phyloP scores from a whole-genome alignment of 345 rosid species.

The Balakata baccata region DNA sequence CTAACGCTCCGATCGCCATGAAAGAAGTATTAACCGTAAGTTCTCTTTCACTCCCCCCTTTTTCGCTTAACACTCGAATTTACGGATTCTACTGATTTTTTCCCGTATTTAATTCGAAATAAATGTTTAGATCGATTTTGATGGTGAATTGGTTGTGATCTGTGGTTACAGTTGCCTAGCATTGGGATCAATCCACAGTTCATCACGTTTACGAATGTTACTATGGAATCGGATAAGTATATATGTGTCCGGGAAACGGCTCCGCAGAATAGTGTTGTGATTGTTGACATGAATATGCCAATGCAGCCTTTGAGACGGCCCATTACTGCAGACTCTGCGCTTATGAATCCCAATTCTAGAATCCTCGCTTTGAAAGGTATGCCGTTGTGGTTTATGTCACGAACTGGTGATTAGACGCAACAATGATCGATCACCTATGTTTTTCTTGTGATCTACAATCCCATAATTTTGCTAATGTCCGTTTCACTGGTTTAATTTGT shows the following conservation, averaged over 20 bases:
- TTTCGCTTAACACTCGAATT: neutral
- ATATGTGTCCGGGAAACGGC: conserved; percentile 86
- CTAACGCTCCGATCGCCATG: conserved; percentile 90
- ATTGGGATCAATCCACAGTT: conserved; percentile 73
- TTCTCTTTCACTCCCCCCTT: too few species aligned
- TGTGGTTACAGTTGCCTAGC: conserved; percentile 59
- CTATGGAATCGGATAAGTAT: conserved; percentile 85
- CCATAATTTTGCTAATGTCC: neutral
- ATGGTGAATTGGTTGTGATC: conserved; percentile 11
- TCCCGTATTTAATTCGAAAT: conserved; percentile 14
- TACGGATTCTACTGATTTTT: neutral
- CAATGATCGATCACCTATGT: neutral
- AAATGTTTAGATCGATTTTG: neutral
- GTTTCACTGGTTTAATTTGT: too few species aligned
- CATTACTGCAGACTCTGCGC: conserved; percentile 83
- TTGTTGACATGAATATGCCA: conserved; percentile 80
- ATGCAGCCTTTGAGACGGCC: conserved; percentile 79
- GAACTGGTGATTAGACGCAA: neutral
- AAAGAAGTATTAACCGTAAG: conserved; percentile 79
- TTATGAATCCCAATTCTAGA: conserved; percentile 81
- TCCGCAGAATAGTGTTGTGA: conserved; percentile 79
- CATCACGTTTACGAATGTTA: conserved; percentile 73
- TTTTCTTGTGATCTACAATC: neutral
- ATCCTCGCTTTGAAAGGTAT: conserved; percentile 40
- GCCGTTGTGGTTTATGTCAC: neutral